phyloP scores from a whole-genome alignment of 495 filamentous ascomycete genomes.

The Xylaria grammica region DNA sequence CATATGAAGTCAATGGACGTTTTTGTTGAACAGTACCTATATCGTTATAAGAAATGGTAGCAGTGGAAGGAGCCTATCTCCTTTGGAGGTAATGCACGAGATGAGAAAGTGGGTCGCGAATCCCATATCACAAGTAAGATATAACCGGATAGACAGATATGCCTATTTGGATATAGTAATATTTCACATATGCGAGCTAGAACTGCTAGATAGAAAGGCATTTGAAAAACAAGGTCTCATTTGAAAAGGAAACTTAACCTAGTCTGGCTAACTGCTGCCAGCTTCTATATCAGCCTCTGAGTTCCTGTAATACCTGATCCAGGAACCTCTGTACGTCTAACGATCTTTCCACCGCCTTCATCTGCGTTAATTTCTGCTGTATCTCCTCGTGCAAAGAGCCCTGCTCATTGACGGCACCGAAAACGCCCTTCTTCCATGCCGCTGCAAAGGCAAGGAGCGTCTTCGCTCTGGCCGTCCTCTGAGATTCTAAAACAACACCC shows the following conservation, averaged over 20 bases:
- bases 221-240: too few species aligned
- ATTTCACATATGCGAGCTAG: neutral
- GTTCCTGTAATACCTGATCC: slow-evolving; percentile 24
- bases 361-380: slow-evolving; percentile 31
- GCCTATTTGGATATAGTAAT: neutral
- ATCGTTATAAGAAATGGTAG: too few species aligned
- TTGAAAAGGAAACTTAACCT: neutral
- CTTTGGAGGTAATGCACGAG: neutral
- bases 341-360: slow-evolving; percentile 45
- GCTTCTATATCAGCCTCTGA: slow-evolving; percentile 7
- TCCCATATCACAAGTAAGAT: neutral
- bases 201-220: too few species aligned
- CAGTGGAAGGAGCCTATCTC: neutral
- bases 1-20: neutral
- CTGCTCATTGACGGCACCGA: slow-evolving; percentile 29
- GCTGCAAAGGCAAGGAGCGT: slow-evolving; percentile 39
- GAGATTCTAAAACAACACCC: slow-evolving; percentile 43
- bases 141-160: neutral
- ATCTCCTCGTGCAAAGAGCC: slow-evolving; percentile 24
- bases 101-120: neutral
- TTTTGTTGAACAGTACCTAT: neutral
- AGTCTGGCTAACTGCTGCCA: neutral
- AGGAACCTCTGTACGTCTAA: slow-evolving; percentile 48
- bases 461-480: slow-evolving; percentile 45
- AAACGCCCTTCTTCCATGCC: slow-evolving; percentile 37